Evolutionary conservation across 495 filamentous ascomycete species (phyloP).

Genomic region (Chlorociboria aeruginascens): DNA sequence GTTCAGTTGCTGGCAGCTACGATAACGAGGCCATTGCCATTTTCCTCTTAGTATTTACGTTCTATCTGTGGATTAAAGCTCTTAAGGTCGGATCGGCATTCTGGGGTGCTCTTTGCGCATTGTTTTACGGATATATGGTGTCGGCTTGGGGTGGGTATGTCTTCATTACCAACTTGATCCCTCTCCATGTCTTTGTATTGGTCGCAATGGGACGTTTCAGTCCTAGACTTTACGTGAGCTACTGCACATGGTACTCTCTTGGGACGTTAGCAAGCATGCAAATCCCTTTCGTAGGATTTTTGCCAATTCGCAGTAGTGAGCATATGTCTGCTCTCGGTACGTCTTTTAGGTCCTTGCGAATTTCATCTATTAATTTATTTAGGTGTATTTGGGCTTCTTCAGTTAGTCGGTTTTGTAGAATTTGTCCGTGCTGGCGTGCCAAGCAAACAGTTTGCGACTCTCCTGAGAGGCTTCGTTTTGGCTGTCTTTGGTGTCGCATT

Average conservation of each 20-base stretch:
- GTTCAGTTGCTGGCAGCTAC: slow-evolving; percentile 96
- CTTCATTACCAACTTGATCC: slow-evolving; percentile 97
- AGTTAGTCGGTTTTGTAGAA: slow-evolving; percentile 88
- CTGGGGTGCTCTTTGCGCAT: slow-evolving; percentile 87
- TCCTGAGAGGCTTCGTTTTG: slow-evolving; percentile 70
- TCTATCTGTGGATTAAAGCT: slow-evolving; percentile 98
- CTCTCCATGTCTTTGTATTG: slow-evolving; percentile 89
- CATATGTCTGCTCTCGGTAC: slow-evolving; percentile 95
- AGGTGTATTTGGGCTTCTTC: slow-evolving; percentile 94
- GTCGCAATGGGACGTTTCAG: slow-evolving; percentile 96
- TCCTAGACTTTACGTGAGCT: slow-evolving; percentile 86
- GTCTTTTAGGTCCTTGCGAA: slow-evolving; percentile 15
- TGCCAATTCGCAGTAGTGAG: slow-evolving; percentile 92
- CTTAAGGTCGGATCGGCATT: slow-evolving; percentile 90
- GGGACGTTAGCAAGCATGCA: slow-evolving; percentile 98
- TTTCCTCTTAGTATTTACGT: slow-evolving; percentile 96
- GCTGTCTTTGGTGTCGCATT: slow-evolving; percentile 60
- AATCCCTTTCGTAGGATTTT: slow-evolving; percentile 96
- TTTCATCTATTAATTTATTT: slow-evolving; percentile 22
- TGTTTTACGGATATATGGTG: slow-evolving; percentile 99
- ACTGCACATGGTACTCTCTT: slow-evolving; percentile 95
- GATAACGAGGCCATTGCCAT: slow-evolving; percentile 99
- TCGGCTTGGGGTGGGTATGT: slow-evolving; percentile 99
- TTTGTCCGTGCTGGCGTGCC: slow-evolving; percentile 79
- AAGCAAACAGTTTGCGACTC: slow-evolving; percentile 83